Base-by-base conservation (phyloP, 2,329 filamentous ascomycete species). In the Diplocarpon mali region DNA sequence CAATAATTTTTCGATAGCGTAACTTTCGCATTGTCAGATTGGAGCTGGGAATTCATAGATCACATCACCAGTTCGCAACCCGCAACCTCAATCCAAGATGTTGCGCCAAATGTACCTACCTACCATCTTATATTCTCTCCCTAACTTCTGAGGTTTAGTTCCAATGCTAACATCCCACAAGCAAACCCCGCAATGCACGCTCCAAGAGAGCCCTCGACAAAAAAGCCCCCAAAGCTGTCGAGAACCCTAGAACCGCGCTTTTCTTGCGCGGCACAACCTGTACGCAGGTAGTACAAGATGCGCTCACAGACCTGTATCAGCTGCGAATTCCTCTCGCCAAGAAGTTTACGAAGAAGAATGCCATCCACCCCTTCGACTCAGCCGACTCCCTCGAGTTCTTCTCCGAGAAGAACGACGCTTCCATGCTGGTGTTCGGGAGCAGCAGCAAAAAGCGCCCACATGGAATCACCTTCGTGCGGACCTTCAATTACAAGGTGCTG, bases 331-430 rank as follows among this genome's bases (percentile, higher is more conserved):
- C 89, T 2, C 74, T 90, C 50, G 81, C 82, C 53, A 83, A 93
- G 65, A 88, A 89, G 56, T 95, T 98, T 70, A 85, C 80, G 67
- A 98, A 96, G 76, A 96, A 96, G 72, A 98, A 98, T 67, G 74
- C 80, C 56, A 83, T 95, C 58, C 88, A 92, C 65, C 92, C 92
- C 2, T 98, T 98, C 65, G 90, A 95, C 65, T 88, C 93, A 63
- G 70, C 84, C 52, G 72, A 82, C 24, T 90, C 84, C 42, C 76
- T 96, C 54, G 87, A 95, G 67, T 98, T 98, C 71, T 89, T 98
- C 71, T 83, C 83, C 51, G 81, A 89, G 62, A 98, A 96, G 71
- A 98, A 98, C 68, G 92, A 98, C 65, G 81, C 85, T 59, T 84
- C 80, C 37, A 70, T 95, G 38, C 74, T 95, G 54, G 75, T 92